These are phyloP conservation scores for Phytopythium delawarense DNA, from an alignment of 352 stramenopile species.

Conservation along the genomic window DNA sequence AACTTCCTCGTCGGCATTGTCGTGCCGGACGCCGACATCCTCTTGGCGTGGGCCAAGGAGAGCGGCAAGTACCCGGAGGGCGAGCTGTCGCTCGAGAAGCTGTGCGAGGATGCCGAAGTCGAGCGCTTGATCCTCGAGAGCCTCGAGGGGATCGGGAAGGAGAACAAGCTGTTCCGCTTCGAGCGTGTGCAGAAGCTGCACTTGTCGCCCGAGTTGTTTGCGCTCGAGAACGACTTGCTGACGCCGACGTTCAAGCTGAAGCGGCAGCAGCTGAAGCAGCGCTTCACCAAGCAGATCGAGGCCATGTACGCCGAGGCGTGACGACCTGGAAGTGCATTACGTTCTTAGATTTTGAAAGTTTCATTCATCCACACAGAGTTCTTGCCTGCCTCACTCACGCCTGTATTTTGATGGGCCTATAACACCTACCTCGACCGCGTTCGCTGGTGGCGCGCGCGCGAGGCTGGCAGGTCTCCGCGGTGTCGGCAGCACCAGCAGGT, in stretches of 20 bases:
- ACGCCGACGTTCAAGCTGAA: conserved; percentile 98
- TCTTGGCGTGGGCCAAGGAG: conserved; percentile 69
- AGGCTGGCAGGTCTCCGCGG: too few species aligned
- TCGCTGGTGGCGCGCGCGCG: too few species aligned
- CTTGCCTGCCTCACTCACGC: too few species aligned
- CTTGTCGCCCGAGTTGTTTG: conserved; percentile 84
- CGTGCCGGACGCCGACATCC: conserved; percentile 1
- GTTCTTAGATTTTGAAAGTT: too few species aligned
- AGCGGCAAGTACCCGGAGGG: conserved; percentile 18
- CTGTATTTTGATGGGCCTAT: too few species aligned
- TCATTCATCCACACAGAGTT: too few species aligned
- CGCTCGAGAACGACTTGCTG: conserved; percentile 88
- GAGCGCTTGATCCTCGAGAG: conserved; percentile 68
- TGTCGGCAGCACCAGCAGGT: too few species aligned
- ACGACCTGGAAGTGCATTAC: too few species aligned
- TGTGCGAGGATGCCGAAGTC: conserved; percentile 16
- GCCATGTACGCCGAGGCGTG: conserved; percentile 51
- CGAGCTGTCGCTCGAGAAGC: conserved; percentile 13
- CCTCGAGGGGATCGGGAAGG: conserved; percentile 57
- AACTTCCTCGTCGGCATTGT: too few species aligned
- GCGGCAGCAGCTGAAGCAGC: conserved; percentile 83
- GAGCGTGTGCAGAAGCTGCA: conserved; percentile 89
- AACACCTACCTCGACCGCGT: too few species aligned
- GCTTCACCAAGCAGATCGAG: conserved; percentile 51
- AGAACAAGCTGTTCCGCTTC: conserved; percentile 87